Conservation (phyloP, 805 yeast genomes). For the Metschnikowia continentalis region DNA sequence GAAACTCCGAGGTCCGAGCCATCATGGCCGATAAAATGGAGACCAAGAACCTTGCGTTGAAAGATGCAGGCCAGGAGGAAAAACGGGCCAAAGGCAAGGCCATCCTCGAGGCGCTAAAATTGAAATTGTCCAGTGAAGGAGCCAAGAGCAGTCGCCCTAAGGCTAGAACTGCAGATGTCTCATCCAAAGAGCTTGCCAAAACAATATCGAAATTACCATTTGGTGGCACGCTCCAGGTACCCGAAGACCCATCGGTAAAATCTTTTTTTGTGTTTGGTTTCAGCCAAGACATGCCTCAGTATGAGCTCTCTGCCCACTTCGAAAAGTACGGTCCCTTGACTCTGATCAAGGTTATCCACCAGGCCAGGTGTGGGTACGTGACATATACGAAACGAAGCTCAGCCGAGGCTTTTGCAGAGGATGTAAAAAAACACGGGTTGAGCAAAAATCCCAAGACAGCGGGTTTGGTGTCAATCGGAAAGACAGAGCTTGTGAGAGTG, state of each 20-base stretch:
- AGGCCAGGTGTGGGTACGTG: conserved; percentile 61
- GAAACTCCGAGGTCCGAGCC: conserved; percentile 36
- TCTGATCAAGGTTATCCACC: conserved; percentile 48
- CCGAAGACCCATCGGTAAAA: conserved; percentile 38
- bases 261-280: conserved; percentile 77
- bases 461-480: conserved; percentile 30
- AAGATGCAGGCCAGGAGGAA: conserved; percentile 8
- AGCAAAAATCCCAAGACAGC: conserved; percentile 27
- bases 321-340: conserved; percentile 44
- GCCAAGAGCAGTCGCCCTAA: conserved; percentile 8
- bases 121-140: conserved; percentile 20
- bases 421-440: conserved; percentile 22
- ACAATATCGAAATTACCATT: conserved; percentile 63
- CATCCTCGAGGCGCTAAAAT: conserved; percentile 48
- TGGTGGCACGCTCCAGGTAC: conserved; percentile 46
- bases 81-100: conserved; percentile 39
- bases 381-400: conserved; percentile 45
- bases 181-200: conserved; percentile 27
- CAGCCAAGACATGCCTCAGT: conserved; percentile 62
- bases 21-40: conserved; percentile 45
- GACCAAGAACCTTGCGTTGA: conserved; percentile 41
- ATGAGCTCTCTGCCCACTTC: conserved; percentile 50
- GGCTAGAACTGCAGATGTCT: conserved; percentile 40
- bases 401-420: conserved; percentile 45
- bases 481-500: conserved; percentile 45